Evolutionary conservation across 1,284 basidiomycete species (phyloP).

Genomic region (Marasmius sp.): DNA sequence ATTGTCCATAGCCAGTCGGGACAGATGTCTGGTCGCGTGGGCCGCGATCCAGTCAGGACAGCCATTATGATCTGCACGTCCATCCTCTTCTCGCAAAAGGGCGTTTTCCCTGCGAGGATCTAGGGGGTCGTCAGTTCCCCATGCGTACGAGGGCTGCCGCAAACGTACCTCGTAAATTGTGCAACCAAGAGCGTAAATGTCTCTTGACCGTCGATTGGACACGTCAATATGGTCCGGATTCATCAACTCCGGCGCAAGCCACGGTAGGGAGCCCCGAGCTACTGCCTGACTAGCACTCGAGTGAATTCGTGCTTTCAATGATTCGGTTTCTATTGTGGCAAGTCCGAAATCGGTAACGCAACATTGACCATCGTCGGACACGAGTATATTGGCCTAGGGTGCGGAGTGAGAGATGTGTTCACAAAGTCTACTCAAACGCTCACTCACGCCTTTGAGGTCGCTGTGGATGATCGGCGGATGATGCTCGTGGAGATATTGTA

Average conservation of each 20-base stretch:
- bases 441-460: constrained; percentile 18
- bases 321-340: background rate
- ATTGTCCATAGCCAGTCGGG: background rate
- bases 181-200: constrained; percentile 11
- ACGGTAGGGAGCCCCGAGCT: constrained; percentile 4
- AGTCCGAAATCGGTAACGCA: constrained; percentile 13
- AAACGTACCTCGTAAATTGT: constrained; percentile 8
- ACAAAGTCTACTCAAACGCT: background rate
- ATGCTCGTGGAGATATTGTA: constrained; percentile 16
- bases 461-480: constrained; percentile 17
- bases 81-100: background rate
- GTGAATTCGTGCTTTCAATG: background rate
- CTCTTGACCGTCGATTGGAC: background rate
- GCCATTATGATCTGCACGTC: background rate
- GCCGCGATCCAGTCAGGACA: background rate
- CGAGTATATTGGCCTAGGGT: constrained; percentile 6
- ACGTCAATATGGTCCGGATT: background rate
- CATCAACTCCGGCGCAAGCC: constrained; percentile 8
- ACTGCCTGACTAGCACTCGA: background rate
- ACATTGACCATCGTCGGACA: constrained; percentile 1
- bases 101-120: background rate
- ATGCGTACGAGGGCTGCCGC: background rate
- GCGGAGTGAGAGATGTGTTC: background rate
- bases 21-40: background rate
- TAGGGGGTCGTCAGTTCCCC: background rate